A percentile compares a stretch with the other conserved stretches of the same genome.
Conservation (phyloP, 441 rosid species). For the Gossypium trilobum region DNA sequence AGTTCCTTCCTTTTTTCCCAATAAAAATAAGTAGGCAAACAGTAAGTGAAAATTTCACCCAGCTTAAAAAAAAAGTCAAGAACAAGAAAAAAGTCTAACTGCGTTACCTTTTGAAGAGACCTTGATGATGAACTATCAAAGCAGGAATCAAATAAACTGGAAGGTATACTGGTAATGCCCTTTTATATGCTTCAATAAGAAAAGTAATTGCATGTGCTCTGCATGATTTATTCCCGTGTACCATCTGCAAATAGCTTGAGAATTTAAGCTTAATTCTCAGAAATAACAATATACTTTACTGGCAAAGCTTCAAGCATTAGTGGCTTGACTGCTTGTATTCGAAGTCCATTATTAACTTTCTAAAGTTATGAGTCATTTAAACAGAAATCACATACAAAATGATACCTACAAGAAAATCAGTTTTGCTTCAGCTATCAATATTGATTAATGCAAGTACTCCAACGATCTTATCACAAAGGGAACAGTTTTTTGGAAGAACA, state of each 20-base stretch:
- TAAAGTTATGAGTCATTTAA: neutral
- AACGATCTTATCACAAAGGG: neutral
- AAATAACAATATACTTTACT: neutral
- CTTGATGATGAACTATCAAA: slow-evolving; percentile 79
- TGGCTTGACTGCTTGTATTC: neutral
- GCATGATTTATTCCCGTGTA: slow-evolving; percentile 83
- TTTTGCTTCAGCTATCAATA: neutral
- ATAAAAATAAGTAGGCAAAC: neutral
- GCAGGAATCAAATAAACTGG: slow-evolving; percentile 90
- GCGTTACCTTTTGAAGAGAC: slow-evolving; percentile 57
- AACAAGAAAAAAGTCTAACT: neutral
- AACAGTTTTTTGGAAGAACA: neutral
- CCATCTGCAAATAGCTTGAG: slow-evolving; percentile 44
- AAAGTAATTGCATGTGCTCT: slow-evolving; percentile 48
- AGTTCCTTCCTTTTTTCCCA: neutral
- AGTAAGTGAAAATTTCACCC: neutral
- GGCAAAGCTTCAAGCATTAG: neutral
- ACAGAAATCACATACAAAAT: neutral
- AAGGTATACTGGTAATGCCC: slow-evolving; percentile 81
- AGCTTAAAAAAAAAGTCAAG: neutral
- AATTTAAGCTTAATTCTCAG: slow-evolving; percentile 9
- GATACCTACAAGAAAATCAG: neutral
- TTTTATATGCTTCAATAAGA: slow-evolving; percentile 65
- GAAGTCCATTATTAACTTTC: neutral
- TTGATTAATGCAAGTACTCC: neutral